Percentiles rank a stretch among this genome's conserved stretches.
Conservation (phyloP, 768 basidiomycete species). For the Trametes cinnabarina region DNA sequence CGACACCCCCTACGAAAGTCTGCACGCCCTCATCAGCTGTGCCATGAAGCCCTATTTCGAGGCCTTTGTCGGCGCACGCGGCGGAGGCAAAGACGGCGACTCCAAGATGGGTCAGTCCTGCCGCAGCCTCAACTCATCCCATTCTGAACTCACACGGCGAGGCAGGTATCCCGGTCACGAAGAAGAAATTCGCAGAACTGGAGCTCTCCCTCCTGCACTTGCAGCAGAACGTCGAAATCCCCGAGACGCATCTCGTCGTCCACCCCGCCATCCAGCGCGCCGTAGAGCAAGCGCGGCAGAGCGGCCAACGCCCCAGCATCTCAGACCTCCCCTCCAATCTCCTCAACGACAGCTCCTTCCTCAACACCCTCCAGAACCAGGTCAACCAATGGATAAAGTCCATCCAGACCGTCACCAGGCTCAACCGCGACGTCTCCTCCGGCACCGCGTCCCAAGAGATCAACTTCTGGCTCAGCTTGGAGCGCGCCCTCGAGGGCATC, state of each 20-base stretch:
- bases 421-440: conserved; percentile 88
- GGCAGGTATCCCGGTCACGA: conserved; percentile 90
- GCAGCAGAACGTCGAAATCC: conserved; percentile 99
- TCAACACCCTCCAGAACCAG: conserved; percentile 89
- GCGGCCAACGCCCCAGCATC: conserved; percentile 64
- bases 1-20: conserved; percentile 89
- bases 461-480: conserved; percentile 97
- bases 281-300: conserved; percentile 68
- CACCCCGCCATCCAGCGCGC: conserved; percentile 88
- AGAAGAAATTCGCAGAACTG: conserved; percentile 98
- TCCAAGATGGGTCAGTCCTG: conserved; percentile 67
- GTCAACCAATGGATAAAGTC: conserved; percentile 99
- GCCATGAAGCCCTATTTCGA: conserved; percentile 99
- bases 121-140: background rate
- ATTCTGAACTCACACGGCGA: background rate
- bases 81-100: conserved; percentile 72
- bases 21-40: conserved; percentile 92
- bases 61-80: conserved; percentile 87
- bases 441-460: conserved; percentile 98
- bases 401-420: conserved; percentile 93
- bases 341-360: conserved; percentile 84
- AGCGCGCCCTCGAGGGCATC: conserved; percentile 89
- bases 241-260: conserved; percentile 89
- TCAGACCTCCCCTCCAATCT: conserved; percentile 71
- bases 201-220: conserved; percentile 92